phyloP scores from a whole-genome alignment of 1,284 basidiomycete species.

The Papiliotrema fonsecae region DNA sequence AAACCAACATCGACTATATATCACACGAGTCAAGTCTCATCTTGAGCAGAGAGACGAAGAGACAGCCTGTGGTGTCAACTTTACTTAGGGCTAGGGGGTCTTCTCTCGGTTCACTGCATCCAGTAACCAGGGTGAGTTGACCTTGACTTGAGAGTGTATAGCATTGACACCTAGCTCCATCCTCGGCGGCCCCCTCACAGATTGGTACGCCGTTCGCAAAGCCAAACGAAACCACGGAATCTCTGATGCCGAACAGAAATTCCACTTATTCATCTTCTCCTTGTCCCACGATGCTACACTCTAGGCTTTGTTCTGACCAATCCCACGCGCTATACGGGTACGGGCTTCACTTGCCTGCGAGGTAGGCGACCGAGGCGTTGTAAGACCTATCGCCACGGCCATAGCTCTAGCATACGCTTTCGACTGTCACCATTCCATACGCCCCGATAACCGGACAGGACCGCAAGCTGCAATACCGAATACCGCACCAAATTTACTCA shows the following conservation, averaged over 20 bases:
- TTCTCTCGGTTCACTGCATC: too few species aligned
- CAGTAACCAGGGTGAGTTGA: too few species aligned
- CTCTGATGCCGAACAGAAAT: conserved; percentile 20
- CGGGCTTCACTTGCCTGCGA: too few species aligned
- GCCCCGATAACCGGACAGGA: conserved; percentile 7
- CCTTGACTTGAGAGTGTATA: too few species aligned
- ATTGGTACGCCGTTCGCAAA: conserved; percentile 9
- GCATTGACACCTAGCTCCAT: conserved; percentile 8
- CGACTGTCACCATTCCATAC: conserved; percentile 11
- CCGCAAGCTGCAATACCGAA: conserved; percentile 11
- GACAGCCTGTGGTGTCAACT: too few species aligned
- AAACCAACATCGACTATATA: too few species aligned
- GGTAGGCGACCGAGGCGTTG: too few species aligned
- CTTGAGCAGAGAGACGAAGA: too few species aligned
- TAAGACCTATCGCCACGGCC: conserved; percentile 18
- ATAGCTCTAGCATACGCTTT: conserved; percentile 17
- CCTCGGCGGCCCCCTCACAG: conserved; percentile 7
- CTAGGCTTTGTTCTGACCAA: conserved; percentile 16
- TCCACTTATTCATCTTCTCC: conserved; percentile 12
- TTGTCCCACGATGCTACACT: conserved; percentile 20
- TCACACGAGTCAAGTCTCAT: too few species aligned
- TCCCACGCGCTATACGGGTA: too few species aligned
- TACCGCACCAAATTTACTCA: conserved; percentile 13
- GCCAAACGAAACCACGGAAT: conserved; percentile 15
- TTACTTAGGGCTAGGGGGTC: too few species aligned